Evolutionary conservation across 2,329 filamentous ascomycete species (phyloP), one percentile per base, ranked within the genome.

Genomic region (Alternaria angustiovoidea): DNA sequence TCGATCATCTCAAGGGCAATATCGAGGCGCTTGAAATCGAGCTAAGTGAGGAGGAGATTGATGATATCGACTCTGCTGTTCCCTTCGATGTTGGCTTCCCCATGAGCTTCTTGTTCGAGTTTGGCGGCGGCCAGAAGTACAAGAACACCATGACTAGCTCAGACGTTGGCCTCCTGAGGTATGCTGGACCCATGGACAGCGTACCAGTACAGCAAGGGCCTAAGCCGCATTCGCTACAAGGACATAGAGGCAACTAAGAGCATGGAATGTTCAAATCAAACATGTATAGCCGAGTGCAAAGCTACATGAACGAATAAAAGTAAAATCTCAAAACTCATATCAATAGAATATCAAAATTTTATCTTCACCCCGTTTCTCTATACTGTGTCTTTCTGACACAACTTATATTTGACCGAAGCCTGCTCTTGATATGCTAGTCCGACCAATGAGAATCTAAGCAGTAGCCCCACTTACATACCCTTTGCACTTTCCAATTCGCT

Each of bases 1-100:
- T 91, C 8, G 87, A 89, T 43, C 90, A 93, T 73, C 79, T 94
- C 51, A 86, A 88, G 85, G 85, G 81, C 16, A 89, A 88, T 68
- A 86, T 89, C 59, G 79, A 84, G 67, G 86, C 85, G 0, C 68
- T 89, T 56, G 79, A 71, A 5, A 71, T 89, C 34, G 66, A 73
- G 24, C 75, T 89, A 51, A 82, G 81, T 0, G 77, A 82, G 0
- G 81, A 85, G 7, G 85, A 89, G 54, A 78, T 89, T 8, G 73
- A 79, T 28, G 81, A 84, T 61, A 85, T 89, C 58, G 87, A 89
- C 62, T 73, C 71, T 3, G 82, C 84, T 12, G 55, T 65, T 26
- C 48, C 59, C 3, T 89, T 89, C 64, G 83, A 88, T 20, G 34
- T 82, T 28, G 87, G 87, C 0, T 89, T 87, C 74, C 86, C 86